Conservation (phyloP, 805 yeast genomes). For the Monosporozyma unispora region DNA sequence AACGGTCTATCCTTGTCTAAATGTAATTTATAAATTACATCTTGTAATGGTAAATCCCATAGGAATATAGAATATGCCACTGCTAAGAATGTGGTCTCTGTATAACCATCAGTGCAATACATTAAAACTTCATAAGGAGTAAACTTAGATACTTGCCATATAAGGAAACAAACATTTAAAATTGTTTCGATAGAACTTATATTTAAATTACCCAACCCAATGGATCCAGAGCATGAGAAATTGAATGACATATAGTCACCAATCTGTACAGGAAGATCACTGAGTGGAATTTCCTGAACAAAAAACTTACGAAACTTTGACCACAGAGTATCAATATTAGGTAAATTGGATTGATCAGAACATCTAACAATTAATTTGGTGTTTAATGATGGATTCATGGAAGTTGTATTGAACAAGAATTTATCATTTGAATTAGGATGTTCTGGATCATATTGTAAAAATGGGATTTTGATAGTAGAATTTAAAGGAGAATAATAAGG, state of each 20-base stretch:
- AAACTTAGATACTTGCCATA: slow-evolving; percentile 21
- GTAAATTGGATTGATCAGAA: slow-evolving; percentile 49
- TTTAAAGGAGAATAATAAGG: slow-evolving; percentile 44
- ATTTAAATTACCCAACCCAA: slow-evolving; percentile 67
- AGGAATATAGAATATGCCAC: slow-evolving; percentile 65
- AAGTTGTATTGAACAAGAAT: slow-evolving; percentile 40
- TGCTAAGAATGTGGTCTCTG: slow-evolving; percentile 74
- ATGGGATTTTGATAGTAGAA: slow-evolving; percentile 39
- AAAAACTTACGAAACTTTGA: slow-evolving; percentile 11
- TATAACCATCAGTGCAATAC: slow-evolving; percentile 85
- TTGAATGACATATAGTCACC: slow-evolving; percentile 28
- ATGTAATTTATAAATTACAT: slow-evolving; percentile 61
- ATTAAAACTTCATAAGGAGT: slow-evolving; percentile 41
- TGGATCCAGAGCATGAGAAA: slow-evolving; percentile 80
- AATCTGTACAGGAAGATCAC: not conserved
- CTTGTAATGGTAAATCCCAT: slow-evolving; percentile 48
- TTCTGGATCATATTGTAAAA: slow-evolving; percentile 14
- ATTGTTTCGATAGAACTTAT: slow-evolving; percentile 56
- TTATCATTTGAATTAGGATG: slow-evolving; percentile 19
- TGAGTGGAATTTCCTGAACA: not conserved
- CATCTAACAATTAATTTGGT: slow-evolving; percentile 37
- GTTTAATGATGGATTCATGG: slow-evolving; percentile 39
- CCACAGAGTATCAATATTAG: slow-evolving; percentile 32
- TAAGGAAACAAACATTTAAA: slow-evolving; percentile 55
- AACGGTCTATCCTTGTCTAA: slow-evolving; percentile 62